phyloP scores from a whole-genome alignment of 345 rosid species.

The Gossypium longicalyx region DNA sequence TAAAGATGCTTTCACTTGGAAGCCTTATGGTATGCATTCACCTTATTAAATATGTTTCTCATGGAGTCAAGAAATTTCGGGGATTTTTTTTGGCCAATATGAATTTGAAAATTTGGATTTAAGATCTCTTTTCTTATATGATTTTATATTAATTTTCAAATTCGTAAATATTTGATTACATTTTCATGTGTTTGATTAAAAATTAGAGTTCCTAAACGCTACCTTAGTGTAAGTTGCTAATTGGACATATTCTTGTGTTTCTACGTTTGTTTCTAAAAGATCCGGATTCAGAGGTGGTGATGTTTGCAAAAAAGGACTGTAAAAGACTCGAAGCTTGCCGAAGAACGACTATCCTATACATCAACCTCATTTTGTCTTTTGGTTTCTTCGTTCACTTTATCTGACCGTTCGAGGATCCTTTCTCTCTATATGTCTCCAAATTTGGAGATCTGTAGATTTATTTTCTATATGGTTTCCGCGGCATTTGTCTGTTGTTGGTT shows the following conservation, averaged over 20 bases:
- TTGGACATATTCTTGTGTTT: not conserved
- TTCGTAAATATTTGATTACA: not conserved
- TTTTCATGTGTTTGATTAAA: not conserved
- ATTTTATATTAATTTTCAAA: not conserved
- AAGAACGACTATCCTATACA: too few species aligned
- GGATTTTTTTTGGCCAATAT: not conserved
- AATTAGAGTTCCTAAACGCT: not conserved
- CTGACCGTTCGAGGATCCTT: too few species aligned
- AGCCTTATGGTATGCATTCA: constrained; percentile 59
- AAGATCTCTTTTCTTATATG: not conserved
- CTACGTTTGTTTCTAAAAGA: constrained; percentile 27
- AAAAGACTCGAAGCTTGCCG: too few species aligned
- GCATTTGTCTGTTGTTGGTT: too few species aligned
- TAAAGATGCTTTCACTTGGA: constrained; percentile 96
- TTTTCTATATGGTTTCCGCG: too few species aligned
- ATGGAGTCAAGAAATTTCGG: not conserved
- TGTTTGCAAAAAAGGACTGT: constrained; percentile 39
- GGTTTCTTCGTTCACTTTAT: too few species aligned
- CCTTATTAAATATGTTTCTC: too few species aligned
- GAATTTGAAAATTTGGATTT: not conserved
- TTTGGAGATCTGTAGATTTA: too few species aligned
- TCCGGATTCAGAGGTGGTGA: constrained; percentile 76
- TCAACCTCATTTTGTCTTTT: too few species aligned
- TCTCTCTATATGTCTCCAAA: too few species aligned
- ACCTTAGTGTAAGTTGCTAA: not conserved